Evolutionary conservation across 176 grass and related monocot genomes (phyloP).

Genomic region (Chloris gayana): DNA sequence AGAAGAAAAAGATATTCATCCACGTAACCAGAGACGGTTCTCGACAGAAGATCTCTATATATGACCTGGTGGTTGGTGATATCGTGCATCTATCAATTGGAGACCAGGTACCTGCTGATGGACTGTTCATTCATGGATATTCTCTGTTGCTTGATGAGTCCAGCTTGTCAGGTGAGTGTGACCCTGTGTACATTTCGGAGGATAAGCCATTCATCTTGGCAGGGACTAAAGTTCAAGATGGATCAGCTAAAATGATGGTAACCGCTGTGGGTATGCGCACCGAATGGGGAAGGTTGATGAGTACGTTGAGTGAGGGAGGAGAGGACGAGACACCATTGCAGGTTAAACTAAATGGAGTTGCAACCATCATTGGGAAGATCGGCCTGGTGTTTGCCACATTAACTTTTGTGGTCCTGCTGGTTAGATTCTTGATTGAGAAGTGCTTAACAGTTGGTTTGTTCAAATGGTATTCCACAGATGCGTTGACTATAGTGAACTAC

Average conservation of each 20-base stretch:
- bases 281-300: constrained; percentile 95
- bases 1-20: constrained; percentile 90
- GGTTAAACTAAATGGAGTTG: constrained; percentile 72
- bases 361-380: constrained; percentile 88
- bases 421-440: too few species aligned
- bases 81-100: constrained; percentile 88
- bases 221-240: constrained; percentile 89
- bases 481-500: constrained; percentile 69
- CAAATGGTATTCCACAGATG: constrained; percentile 31
- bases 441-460: too few species aligned
- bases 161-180: constrained; percentile 90
- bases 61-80: constrained; percentile 88
- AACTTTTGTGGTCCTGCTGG: constrained; percentile 74
- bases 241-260: constrained; percentile 85
- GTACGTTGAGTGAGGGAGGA: constrained; percentile 88
- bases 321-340: constrained; percentile 97
- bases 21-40: constrained; percentile 79
- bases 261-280: constrained; percentile 95
- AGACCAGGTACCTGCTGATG: constrained; percentile 94
- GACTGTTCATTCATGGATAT: constrained; percentile 85
- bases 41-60: constrained; percentile 83
- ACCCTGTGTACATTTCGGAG: constrained; percentile 67
- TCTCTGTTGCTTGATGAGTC: constrained; percentile 92
- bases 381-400: constrained; percentile 86
- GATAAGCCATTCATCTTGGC: constrained; percentile 94